Percentiles rank a stretch among this genome's conserved stretches.
Conservation (phyloP, 441 rosid genomes). For the Melastoma candidum region DNA sequence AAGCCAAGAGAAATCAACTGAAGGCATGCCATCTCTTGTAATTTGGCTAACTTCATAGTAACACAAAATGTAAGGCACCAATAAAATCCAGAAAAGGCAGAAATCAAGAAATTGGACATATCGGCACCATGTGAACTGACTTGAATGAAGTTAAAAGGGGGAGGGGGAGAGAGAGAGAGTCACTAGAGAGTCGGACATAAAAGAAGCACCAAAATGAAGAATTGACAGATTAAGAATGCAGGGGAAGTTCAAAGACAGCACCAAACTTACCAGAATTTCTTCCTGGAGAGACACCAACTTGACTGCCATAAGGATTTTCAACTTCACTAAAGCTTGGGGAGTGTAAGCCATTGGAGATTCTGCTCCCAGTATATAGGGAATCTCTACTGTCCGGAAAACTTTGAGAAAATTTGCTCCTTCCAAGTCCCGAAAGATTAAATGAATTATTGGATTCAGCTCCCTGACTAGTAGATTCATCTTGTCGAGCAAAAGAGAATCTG, state of each 20-base stretch:
- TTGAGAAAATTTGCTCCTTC: conserved; percentile 24
- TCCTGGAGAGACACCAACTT: conserved; percentile 36
- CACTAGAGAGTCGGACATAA: conserved; percentile 1
- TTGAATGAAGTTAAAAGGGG: neutral
- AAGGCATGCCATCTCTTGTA: neutral
- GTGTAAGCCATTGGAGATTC: conserved; percentile 42
- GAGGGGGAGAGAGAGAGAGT: neutral
- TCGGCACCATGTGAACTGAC: neutral
- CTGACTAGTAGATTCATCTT: conserved; percentile 48
- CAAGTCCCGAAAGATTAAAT: conserved; percentile 25
- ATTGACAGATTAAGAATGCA: neutral
- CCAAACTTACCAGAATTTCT: conserved; percentile 51
- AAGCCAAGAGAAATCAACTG: neutral
- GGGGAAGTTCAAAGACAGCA: neutral
- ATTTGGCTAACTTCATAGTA: neutral
- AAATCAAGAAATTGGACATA: neutral
- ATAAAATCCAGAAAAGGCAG: neutral
- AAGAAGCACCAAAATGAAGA: conserved; percentile 2
- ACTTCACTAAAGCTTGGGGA: conserved; percentile 37
- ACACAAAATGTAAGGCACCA: neutral
- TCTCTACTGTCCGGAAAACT: conserved; percentile 41
- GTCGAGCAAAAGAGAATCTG: conserved; percentile 90
- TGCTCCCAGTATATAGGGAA: conserved; percentile 29
- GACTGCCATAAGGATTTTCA: conserved; percentile 27
- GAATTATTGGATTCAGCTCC: conserved; percentile 27